These are phyloP conservation scores for Penicillium salamii DNA, from an alignment of 495 filamentous ascomycete genomes.

Conservation along the genomic window DNA sequence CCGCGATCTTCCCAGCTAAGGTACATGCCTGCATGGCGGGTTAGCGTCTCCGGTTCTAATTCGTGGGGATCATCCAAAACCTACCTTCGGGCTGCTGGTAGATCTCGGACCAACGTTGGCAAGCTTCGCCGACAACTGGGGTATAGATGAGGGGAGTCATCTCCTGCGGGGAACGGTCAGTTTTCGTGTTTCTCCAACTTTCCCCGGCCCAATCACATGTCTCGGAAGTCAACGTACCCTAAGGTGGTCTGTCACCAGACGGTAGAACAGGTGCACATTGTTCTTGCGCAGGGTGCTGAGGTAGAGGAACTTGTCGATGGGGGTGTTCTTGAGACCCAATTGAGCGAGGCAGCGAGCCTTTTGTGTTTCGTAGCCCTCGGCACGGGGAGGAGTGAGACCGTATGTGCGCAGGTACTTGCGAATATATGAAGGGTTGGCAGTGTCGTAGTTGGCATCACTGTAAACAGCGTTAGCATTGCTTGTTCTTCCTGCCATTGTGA, in stretches of 20 bases:
- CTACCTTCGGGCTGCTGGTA: slow-evolving; percentile 91
- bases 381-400: slow-evolving; percentile 66
- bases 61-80: slow-evolving; percentile 13
- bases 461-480: no score
- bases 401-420: slow-evolving; percentile 69
- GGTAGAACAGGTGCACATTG: slow-evolving; percentile 93
- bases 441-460: slow-evolving; percentile 55
- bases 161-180: slow-evolving; percentile 47
- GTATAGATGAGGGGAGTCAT: slow-evolving; percentile 96
- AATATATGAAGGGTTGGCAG: slow-evolving; percentile 59
- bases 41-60: slow-evolving; percentile 31
- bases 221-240: slow-evolving; percentile 46
- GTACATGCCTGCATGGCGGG: slow-evolving; percentile 60
- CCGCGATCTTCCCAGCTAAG: slow-evolving; percentile 87
- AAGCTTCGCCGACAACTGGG: slow-evolving; percentile 94
- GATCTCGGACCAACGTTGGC: slow-evolving; percentile 90
- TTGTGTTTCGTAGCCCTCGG: slow-evolving; percentile 69
- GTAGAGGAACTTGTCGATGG: slow-evolving; percentile 94
- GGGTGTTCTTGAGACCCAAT: slow-evolving; percentile 71
- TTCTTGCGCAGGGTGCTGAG: slow-evolving; percentile 82
- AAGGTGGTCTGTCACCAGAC: slow-evolving; percentile 85
- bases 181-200: neutral
- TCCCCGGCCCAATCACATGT: slow-evolving; percentile 6
- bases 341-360: slow-evolving; percentile 68
- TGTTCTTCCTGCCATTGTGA: no score